These are phyloP conservation scores for Eucalyptus cladocalyx DNA, from an alignment of 345 rosid genomes.

Conservation along the genomic window DNA sequence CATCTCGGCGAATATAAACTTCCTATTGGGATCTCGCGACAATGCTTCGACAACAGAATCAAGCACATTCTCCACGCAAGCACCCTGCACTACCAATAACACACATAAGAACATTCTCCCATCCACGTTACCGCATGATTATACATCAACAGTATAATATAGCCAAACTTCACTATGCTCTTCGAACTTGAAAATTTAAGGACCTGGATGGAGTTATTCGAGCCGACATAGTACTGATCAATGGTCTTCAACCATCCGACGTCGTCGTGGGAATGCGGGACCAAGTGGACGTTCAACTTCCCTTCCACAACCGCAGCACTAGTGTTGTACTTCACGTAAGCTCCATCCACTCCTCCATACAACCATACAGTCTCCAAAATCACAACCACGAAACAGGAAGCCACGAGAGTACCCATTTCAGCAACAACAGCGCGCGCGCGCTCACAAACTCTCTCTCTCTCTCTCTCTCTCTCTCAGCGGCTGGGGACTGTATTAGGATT, in stretches of 20 bases:
- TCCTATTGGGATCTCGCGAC: conserved; percentile 66
- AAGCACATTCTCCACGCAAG: conserved; percentile 78
- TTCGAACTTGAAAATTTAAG: neutral
- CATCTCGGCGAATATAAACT: conserved; percentile 72
- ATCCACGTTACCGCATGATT: neutral
- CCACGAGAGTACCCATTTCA: neutral
- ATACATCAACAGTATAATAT: neutral
- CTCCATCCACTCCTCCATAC: conserved; percentile 15
- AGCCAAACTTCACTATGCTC: neutral
- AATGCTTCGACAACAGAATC: conserved; percentile 62
- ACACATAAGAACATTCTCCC: neutral
- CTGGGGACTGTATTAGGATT: neutral
- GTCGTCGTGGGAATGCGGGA: conserved; percentile 81
- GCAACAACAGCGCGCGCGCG: neutral
- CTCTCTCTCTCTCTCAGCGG: neutral
- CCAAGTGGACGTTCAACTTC: conserved; percentile 74
- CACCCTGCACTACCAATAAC: conserved; percentile 26
- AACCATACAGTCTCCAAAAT: neutral
- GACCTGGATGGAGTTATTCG: conserved; percentile 71
- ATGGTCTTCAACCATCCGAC: conserved; percentile 83
- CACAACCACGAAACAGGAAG: neutral
- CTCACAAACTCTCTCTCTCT: neutral
- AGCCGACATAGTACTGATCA: conserved; percentile 80
- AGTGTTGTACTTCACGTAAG: conserved; percentile 41
- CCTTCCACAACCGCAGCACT: conserved; percentile 44